phyloP scores from a whole-genome alignment of 2,329 filamentous ascomycete species.

The Ophiostoma quercus region DNA sequence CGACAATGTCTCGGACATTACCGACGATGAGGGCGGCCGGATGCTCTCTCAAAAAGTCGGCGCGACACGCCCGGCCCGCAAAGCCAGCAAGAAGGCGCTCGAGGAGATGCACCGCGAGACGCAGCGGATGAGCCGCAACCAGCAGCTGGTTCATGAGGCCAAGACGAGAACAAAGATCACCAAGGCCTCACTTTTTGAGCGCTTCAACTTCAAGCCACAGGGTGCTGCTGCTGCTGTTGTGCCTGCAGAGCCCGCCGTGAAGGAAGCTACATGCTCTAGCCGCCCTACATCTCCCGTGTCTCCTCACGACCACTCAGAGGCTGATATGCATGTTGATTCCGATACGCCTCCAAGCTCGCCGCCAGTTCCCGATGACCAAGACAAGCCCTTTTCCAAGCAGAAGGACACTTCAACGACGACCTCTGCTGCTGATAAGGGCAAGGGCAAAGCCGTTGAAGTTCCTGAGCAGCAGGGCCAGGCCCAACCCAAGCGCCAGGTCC shows the following conservation, averaged over 20 bases:
- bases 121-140: conserved; percentile 80
- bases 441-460: conserved; percentile 45
- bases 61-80: conserved; percentile 53
- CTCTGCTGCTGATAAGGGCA: conserved; percentile 49
- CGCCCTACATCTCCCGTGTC: conserved; percentile 46
- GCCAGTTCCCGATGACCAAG: conserved; percentile 31
- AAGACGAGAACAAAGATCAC: conserved; percentile 88
- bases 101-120: conserved; percentile 95
- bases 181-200: conserved; percentile 74
- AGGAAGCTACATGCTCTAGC: conserved; percentile 51
- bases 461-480: conserved; percentile 29
- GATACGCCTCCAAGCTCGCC: conserved; percentile 69
- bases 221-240: conserved; percentile 9
- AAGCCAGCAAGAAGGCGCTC: conserved; percentile 88
- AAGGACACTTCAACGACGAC: background rate
- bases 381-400: background rate
- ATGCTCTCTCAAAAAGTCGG: conserved; percentile 57
- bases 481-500: conserved; percentile 44
- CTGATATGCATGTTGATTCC: conserved; percentile 31
- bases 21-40: conserved; percentile 58
- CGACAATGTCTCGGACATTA: conserved; percentile 49
- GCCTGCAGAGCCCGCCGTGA: conserved; percentile 23
- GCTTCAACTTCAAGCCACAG: conserved; percentile 65
- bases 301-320: conserved; percentile 47
- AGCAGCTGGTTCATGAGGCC: conserved; percentile 85